Base-by-base conservation (phyloP, 768 basidiomycete species). In the Pleurotus pulmonarius region DNA sequence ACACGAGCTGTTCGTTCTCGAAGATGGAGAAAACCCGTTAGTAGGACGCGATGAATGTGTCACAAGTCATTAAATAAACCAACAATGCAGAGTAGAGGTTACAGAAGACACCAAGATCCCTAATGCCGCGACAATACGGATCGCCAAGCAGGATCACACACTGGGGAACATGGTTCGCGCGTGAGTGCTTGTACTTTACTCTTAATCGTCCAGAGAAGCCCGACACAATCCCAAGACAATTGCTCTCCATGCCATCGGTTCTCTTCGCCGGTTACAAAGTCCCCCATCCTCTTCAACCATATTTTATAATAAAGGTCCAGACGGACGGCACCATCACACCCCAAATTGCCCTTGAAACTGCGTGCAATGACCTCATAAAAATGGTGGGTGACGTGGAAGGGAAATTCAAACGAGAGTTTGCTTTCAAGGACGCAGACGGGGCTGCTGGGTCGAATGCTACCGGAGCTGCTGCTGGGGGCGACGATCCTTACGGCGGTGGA, bases 191-290 rank as follows among this genome's bases (percentile, higher is more conserved):
- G 29, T 81, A 11, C 65, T 62, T 22, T 13, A 41, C 67, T 57
- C 41, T 48, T 40, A 38, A 37, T 37, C 20, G 55, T 43, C 29
- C 46, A 16, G 16, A 40, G 46, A 59, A 46, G 39, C 46, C 25
- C 44, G 20, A 20, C 16, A 53, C 34, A 8, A 47, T 46, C 2
- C 41, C 20, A 68, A 97, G 95, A 3, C 94, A 99, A 80, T 87
- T 98, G 25, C 86, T 98, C 34, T 73, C 86, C 6, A 89, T 90
- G 82, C 88, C 92, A 5, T 79, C 86, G 61, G 86, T 98, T 61
- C 86, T 94, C 59, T 98, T 98, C 68, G 95, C 95, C 1, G 97
- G 97, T 1, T 98, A 98, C 85, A 94, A 95, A 75, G 93, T 94
- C 39, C 96, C 96, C 0, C 97, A 98, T 65, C 96, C 97, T 1